Base-by-base conservation (phyloP, 441 rosid genomes). In the Pelargonium fulgidum region DNA sequence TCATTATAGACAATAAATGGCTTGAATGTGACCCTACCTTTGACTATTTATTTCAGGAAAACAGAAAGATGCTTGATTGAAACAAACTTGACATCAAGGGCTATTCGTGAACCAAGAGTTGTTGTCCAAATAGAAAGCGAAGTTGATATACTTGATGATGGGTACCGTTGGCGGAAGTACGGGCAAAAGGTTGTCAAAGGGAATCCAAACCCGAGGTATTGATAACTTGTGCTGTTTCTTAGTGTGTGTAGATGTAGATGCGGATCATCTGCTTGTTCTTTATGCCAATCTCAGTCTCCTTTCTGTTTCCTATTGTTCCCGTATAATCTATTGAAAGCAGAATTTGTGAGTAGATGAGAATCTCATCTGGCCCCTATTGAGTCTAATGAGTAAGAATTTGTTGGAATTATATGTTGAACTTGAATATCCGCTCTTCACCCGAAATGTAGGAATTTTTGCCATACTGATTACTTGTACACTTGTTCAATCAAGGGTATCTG, bases 181-280 rank as follows among this genome's bases (percentile, higher is more conserved):
- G 92, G 92, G 3, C 92, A 87, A 77, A 87, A 87, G 72, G 89
- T 87, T 41, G 92, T 87, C 66, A 87, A 84, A 78, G 92, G 92
- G 73, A 87, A 87, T 76, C 90, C 92, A 33, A 87, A 85, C 47
- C 92, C 92, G 14, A 85, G 92, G 92, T 87, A 81, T 48, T 64
- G 9, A n/a, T 47, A 54, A 54, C 61, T 14, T 1, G 7, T 54
- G 7, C 33, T 26, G 33, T 54, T 48, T 16, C 6, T 54, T 54
- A 5, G 22, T 6, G 22, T 52, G 59, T 26, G 33, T 26, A 3
- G 33, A 3, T 26, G 33, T 26, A 26, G 26, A 24, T 24, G 26
- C 26, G 33, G 33, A 26, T 26, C 33, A 26, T 26, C 33, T 26
- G 33, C 33, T 26, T 26, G 1, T 26, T 26, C 33, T 26, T 26